Base-by-base conservation (phyloP, 495 filamentous ascomycete genomes). In the Penicillium longicatenatum region DNA sequence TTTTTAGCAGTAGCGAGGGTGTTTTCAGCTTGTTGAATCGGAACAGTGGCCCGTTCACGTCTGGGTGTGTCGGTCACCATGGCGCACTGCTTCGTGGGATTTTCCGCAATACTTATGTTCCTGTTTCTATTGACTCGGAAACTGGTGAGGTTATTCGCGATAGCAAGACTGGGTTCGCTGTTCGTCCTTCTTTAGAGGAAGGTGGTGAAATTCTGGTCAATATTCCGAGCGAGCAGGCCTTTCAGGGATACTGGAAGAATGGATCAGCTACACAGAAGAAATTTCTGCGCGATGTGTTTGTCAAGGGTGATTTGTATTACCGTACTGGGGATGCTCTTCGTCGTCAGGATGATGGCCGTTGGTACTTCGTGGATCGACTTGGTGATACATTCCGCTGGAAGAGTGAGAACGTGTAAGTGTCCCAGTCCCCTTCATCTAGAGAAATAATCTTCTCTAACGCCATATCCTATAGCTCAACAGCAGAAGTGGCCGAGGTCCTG, bases 311-410 rank as follows among this genome's bases (percentile, higher is more conserved):
- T 70, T 64, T 88, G 4, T 94, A 82, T 60, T 93, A 89, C 67
- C 82, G 90, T 17, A 85, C 83, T 3, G 89, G 90, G 14, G 90
- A 94, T 70, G 86, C 89, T 6, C 67, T 92, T 30, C 71, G 86
- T 5, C 76, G 86, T 14, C 79, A 82, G 17, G 62, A 61, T 4
- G 89, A 93, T 53, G 90, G 90, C 0, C 75, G 87, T 14, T 92
- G 89, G 89, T 91, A 80, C 67, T 94, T 94, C 70, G 62, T 90
- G 21, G 90, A 94, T 68, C 80, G 84, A 33, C 74, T 92, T 0
- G 90, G 90, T 1, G 90, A 93, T 67, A 93, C 89, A 0, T 93
- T 87, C 73, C 79, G 89, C 4, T 93, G 89, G 89, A 93, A 93
- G 70, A 84, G 83, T 54, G 90, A 92, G 72, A 93, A 93, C 64